phyloP scores from a whole-genome alignment of 2,329 filamentous ascomycete genomes.

The Alternaria sp. region DNA sequence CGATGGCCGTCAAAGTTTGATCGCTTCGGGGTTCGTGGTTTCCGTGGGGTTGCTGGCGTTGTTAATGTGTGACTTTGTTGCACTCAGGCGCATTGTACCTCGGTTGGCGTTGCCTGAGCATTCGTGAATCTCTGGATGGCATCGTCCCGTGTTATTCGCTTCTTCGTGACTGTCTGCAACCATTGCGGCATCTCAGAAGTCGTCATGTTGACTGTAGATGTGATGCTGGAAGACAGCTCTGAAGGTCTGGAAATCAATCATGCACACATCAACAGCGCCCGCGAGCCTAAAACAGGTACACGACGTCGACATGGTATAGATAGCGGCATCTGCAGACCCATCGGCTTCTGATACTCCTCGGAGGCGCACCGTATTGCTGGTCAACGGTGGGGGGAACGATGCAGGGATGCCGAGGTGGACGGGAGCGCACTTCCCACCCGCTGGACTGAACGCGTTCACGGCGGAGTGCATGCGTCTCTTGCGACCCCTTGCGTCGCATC shows the following conservation, averaged over 20 bases:
- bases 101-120: conserved; percentile 1
- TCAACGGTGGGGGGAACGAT: conserved; percentile 35
- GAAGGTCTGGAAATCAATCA: background rate
- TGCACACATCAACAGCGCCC: background rate
- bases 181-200: conserved; percentile 30
- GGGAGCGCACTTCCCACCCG: conserved; percentile 24
- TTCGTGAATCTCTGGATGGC: conserved; percentile 35
- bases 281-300: background rate
- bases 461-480: conserved; percentile 14
- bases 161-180: conserved; percentile 37
- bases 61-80: no score
- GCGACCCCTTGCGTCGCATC: conserved; percentile 31
- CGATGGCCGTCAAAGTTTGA: conserved; percentile 22
- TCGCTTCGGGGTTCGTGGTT: conserved; percentile 14
- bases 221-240: background rate
- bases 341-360: conserved; percentile 7
- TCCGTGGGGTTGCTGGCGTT: conserved; percentile 20
- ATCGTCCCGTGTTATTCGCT: conserved; percentile 37
- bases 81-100: background rate
- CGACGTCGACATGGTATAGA: background rate
- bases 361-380: background rate
- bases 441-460: conserved; percentile 21
- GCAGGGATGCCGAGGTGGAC: conserved; percentile 21
- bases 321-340: background rate
- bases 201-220: conserved; percentile 20